Base-by-base conservation (phyloP, 345 rosid genomes). In the Toxicodendron radicans region DNA sequence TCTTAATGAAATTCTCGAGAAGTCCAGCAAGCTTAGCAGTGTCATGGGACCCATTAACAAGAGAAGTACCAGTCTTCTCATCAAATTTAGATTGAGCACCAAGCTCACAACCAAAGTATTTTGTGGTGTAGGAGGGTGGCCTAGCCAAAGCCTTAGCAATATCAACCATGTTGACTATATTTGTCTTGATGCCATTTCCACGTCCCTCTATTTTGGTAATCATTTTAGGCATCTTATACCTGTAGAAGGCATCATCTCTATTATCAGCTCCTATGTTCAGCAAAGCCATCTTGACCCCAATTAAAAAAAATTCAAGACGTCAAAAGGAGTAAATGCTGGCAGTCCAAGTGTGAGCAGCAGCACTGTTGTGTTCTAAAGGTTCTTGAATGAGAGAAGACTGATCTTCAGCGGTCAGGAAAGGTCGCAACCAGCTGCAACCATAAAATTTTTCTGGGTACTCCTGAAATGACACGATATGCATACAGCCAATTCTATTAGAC, bases 201-300 rank as follows among this genome's bases (percentile, higher is more conserved):
- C 90, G 80, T n/a, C 92, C 95, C 75, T 90, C 92, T 71, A 87
- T 85, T 82, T 90, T 90, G 46, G 90, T 90, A 57, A 87, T 74
- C 91, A 90, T 90, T 76, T 76, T 85, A 3, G 95, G 92, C 95
- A 88, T 90, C 84, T 88, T 90, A 76, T 90, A 90, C 88, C 95
- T 80, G 24, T 90, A 90, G 64, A 88, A 88, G 85, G 95, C 93
- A 85, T 91, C 93, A 71, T 85, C 93, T 0, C 90, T 87, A 81
- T 91, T 91, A 61, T 87, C 86, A 77, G 91, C 96, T 82, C 96
- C 93, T 73, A 91, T 89, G 78, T 91, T 91, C 57, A 83, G 87
- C 81, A 91, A 78, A 16, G 95, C 92, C 92, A 90, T 88, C 69
- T 79, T 82, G 79, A 66, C 13, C 60, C 49, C 49, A 35, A 13